A percentile compares a stretch with the other conserved stretches of the same genome.
These are phyloP conservation scores for Immersiella caudata DNA, from an alignment of 495 filamentous ascomycete genomes.

Conservation along the genomic window DNA sequence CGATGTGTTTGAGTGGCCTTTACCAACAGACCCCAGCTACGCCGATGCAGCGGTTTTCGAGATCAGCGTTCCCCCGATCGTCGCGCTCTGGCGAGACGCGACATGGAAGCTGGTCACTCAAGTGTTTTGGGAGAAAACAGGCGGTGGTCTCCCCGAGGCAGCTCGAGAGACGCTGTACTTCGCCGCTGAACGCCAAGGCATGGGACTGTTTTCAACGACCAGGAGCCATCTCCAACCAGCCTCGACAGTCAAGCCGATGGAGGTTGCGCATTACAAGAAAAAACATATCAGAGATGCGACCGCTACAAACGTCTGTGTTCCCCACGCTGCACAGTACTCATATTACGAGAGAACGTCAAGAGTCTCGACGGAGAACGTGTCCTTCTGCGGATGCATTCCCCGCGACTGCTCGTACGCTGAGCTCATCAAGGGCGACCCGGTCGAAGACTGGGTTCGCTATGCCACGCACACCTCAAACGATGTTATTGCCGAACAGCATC, in stretches of 20 bases:
- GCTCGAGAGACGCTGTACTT: not conserved
- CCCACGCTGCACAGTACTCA: conserved; percentile 46
- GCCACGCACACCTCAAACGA: conserved; percentile 41
- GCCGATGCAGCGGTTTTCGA: conserved; percentile 62
- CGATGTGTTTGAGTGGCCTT: conserved; percentile 62
- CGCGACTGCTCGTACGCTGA: conserved; percentile 20
- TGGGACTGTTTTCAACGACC: not conserved
- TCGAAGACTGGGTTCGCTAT: conserved; percentile 22
- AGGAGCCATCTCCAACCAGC: conserved; percentile 24
- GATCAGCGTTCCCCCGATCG: conserved; percentile 47
- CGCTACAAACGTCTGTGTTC: conserved; percentile 44
- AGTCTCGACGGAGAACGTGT: not conserved
- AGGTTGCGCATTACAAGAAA: conserved; percentile 21
- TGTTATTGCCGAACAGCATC: conserved; percentile 50
- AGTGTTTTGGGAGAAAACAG: conserved; percentile 34
- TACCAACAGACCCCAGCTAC: conserved; percentile 43
- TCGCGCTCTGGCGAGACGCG: conserved; percentile 58
- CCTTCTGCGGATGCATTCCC: not conserved
- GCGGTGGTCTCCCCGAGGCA: not conserved
- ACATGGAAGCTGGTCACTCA: conserved; percentile 49
- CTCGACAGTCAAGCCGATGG: conserved; percentile 21
- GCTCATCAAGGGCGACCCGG: not conserved
- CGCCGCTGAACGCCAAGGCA: conserved; percentile 3
- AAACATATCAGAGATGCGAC: conserved; percentile 31
- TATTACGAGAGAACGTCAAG: conserved; percentile 32